Evolutionary conservation across 2,329 filamentous ascomycete species (phyloP).

Genomic region (Calonectria pseudoreteaudii): DNA sequence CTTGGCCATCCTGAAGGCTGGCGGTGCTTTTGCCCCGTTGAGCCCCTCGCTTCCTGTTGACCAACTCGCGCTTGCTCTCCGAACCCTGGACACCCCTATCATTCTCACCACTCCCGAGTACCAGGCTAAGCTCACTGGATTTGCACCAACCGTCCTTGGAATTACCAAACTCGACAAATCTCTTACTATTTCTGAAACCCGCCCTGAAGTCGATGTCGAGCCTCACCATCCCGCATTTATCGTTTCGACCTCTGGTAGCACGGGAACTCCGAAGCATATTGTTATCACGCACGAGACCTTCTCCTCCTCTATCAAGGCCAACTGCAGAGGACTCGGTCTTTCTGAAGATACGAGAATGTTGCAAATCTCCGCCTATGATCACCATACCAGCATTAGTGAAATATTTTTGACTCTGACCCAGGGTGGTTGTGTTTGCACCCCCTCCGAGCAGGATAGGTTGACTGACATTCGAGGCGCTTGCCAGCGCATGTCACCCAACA

Average conservation of each 20-base stretch:
- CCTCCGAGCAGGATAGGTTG: neutral
- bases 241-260: neutral
- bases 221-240: neutral
- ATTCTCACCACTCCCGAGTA: neutral
- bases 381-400: neutral
- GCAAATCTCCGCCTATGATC: neutral
- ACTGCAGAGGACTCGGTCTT: neutral
- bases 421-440: conserved; percentile 1
- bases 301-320: neutral
- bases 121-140: neutral
- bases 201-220: neutral
- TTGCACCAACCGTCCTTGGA: neutral
- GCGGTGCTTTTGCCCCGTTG: conserved; percentile 1
- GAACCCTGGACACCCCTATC: neutral
- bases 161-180: neutral
- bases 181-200: neutral
- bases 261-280: neutral
- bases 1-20: conserved; percentile 22
- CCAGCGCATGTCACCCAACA: neutral
- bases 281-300: neutral
- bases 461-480: neutral
- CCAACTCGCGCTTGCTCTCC: neutral
- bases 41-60: neutral
- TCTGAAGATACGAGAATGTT: neutral
- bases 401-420: neutral